phyloP scores from a whole-genome alignment of 2,329 filamentous ascomycete species.

The Cladophialophora immunda region DNA sequence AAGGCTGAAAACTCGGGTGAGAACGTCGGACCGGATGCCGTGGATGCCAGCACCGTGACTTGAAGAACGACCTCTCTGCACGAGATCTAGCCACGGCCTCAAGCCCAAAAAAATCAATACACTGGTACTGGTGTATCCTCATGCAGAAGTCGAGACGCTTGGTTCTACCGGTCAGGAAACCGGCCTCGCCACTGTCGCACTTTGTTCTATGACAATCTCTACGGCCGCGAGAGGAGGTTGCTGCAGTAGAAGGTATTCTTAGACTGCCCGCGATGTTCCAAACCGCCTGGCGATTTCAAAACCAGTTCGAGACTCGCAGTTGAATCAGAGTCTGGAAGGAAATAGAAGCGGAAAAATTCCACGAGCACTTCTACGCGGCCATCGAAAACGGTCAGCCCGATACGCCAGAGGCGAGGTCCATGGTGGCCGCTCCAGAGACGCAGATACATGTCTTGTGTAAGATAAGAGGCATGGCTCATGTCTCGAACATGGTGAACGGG shows the following conservation, averaged over 20 bases:
- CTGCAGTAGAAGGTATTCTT: neutral
- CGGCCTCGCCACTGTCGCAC: neutral
- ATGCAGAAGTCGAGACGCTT: neutral
- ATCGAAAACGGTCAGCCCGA: neutral
- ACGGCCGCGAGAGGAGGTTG: neutral
- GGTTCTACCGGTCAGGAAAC: neutral
- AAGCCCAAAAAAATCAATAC: neutral
- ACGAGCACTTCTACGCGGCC: neutral
- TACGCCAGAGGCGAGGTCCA: neutral
- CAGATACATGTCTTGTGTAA: neutral
- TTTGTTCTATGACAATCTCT: neutral
- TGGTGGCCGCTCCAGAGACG: neutral
- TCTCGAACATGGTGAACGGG: neutral
- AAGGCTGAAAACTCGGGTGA: conserved; percentile 18
- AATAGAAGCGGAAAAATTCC: neutral
- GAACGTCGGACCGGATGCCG: conserved; percentile 23
- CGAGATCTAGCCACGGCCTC: neutral
- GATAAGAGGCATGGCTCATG: neutral
- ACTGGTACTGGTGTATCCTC: neutral
- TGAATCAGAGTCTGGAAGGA: neutral
- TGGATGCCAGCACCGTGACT: conserved; percentile 20
- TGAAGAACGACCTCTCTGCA: neutral
- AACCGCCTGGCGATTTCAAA: neutral
- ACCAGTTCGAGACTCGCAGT: neutral
- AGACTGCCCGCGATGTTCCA: neutral